Percentiles rank a stretch among this genome's conserved stretches.
Evolutionary conservation across 345 rosid genomes (phyloP).

Genomic region (Iberis pinnata): DNA sequence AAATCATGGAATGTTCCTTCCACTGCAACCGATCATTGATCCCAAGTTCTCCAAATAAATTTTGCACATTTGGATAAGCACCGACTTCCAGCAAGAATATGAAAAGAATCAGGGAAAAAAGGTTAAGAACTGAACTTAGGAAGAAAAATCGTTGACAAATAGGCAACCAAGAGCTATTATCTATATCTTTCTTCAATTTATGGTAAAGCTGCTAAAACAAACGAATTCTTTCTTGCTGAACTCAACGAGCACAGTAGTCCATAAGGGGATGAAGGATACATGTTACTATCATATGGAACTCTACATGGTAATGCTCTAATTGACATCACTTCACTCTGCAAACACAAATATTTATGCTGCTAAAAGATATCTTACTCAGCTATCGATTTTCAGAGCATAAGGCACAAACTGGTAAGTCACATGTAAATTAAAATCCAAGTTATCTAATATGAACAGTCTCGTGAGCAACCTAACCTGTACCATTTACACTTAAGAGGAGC

Average conservation of each 20-base stretch:
- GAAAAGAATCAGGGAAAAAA: constrained; percentile 7
- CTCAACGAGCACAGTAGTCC: no score
- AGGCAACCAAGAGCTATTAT: no score
- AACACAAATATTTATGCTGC: not conserved
- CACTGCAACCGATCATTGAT: constrained; percentile 84
- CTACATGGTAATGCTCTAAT: no score
- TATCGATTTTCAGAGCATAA: not conserved
- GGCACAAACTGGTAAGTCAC: not conserved
- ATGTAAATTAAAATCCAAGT: not conserved
- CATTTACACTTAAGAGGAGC: not conserved
- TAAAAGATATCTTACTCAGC: not conserved
- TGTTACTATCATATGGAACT: no score
- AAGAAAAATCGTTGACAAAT: not conserved
- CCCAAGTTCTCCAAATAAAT: constrained; percentile 88
- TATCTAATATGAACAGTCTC: not conserved
- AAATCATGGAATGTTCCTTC: constrained; percentile 98
- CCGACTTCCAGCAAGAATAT: constrained; percentile 52
- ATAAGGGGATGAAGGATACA: no score
- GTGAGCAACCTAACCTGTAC: not conserved
- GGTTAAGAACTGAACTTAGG: not conserved
- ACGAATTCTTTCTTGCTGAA: not conserved
- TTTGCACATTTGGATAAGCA: constrained; percentile 91
- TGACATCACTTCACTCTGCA: no score
- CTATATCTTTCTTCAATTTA: no score
- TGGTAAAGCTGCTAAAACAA: no score